These are phyloP conservation scores for Castanea crenata DNA, from an alignment of 306 rosid species.

Conservation along the genomic window DNA sequence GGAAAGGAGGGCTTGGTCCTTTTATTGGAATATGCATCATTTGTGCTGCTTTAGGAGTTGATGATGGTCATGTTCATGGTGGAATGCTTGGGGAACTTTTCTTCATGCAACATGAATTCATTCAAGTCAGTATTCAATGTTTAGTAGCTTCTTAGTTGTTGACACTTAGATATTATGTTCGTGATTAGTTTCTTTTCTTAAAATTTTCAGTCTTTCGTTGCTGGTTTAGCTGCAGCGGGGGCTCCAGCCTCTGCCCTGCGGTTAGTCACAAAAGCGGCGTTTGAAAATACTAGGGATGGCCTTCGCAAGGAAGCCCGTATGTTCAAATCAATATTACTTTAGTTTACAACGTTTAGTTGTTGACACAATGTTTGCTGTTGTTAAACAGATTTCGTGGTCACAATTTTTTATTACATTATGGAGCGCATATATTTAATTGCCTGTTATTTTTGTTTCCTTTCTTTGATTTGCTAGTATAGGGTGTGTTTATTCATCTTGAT, in stretches of 20 bases:
- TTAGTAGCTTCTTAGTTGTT: not conserved
- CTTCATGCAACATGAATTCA: conserved; percentile 68
- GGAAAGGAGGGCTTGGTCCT: conserved; percentile 83
- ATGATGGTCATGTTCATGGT: conserved; percentile 84
- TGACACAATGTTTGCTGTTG: too few relatives aligned
- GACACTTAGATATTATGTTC: not conserved
- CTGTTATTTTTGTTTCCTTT: not conserved
- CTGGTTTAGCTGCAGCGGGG: conserved; percentile 85
- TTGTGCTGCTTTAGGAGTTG: conserved; percentile 76
- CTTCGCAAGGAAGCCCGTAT: conserved; percentile 87
- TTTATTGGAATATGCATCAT: conserved; percentile 64
- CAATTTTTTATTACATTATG: not conserved
- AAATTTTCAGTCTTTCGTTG: conserved; percentile 67
- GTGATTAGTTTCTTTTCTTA: conserved; percentile 5
- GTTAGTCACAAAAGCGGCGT: conserved; percentile 73
- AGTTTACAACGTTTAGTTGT: not conserved
- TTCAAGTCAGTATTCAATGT: conserved; percentile 53
- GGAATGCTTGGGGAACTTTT: conserved; percentile 94
- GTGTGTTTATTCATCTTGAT: not conserved
- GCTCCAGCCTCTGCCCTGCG: conserved; percentile 68
- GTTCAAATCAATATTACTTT: conserved; percentile 22
- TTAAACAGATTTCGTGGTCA: not conserved
- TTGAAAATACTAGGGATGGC: conserved; percentile 63
- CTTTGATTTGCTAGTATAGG: not conserved
- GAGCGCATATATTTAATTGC: not conserved